Base-by-base conservation (phyloP, 2,329 filamentous ascomycete species). In the Capronia epimyces region DNA sequence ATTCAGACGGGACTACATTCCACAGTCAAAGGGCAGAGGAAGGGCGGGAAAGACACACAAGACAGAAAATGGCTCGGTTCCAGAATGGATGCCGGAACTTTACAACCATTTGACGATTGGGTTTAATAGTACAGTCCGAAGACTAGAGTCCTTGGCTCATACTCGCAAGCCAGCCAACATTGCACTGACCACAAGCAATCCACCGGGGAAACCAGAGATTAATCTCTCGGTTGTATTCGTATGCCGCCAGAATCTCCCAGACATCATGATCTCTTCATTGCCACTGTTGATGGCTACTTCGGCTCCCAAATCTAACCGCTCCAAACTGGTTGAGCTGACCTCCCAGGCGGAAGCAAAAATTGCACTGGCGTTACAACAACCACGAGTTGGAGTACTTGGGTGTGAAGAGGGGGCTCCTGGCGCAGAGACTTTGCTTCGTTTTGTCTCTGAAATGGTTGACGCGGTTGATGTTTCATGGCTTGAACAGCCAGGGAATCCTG, bases 51-150 rank as follows among this genome's bases (percentile, higher is more conserved):
- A 49, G 10, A 18, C 36, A 10, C 44, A 48, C 24, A 31, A 39
- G 13, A 45, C 32, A 31, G 12, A 21, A 37, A 9, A 46, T 36
- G 39, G 42, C 20, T n/a, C n/a, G n/a, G n/a, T n/a, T n/a, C n/a
- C n/a, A n/a, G 61, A 63, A 20, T 49, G 27, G 45, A 56, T 56
- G 39, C 62, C 66, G 5, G 58, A 59, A 20, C 59, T 74, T 9
- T 48, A 53, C 12, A 58, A 60, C 12, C 61, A 70, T 51, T 43
- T 76, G 31, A 69, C 72, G 20, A 53, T 74, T 18, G 72, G 73
- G 37, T 63, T 74, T 44, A 75, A 75, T 59, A 69, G 62, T 55
- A 68, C 72, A 18, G 71, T 67, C 8, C 69, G 69, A 9, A 66
- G 70, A 49, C 64, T 75, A 5, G 67, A 74, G 49, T 49, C 58